Evolutionary conservation across 495 filamentous ascomycete species (phyloP).

Genomic region (Xylaria telfairii): DNA sequence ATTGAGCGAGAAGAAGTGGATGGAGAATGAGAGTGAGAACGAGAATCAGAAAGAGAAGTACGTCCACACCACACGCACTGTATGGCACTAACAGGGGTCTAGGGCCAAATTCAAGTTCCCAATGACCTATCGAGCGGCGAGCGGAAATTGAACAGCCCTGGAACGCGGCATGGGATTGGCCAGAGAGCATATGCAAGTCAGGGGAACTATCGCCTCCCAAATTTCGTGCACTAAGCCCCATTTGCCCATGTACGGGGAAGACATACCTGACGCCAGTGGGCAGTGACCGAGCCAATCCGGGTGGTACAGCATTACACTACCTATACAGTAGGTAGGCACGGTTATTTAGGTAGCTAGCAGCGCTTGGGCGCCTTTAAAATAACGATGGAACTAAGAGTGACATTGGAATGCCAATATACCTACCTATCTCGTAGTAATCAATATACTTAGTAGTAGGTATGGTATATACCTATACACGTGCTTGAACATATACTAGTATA

Average conservation of each 20-base stretch:
- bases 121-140: not conserved
- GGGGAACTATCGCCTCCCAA: conserved; percentile 22
- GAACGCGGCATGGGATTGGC: conserved; percentile 8
- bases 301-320: too few relatives aligned
- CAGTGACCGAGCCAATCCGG: not conserved
- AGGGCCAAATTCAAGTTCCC: not conserved
- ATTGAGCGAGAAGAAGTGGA: not conserved
- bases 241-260: conserved; percentile 18
- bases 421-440: too few relatives aligned
- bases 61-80: not conserved
- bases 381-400: too few relatives aligned
- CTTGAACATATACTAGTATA: too few relatives aligned
- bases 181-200: conserved; percentile 15
- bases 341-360: too few relatives aligned
- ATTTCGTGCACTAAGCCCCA: conserved; percentile 19
- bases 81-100: not conserved
- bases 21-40: not conserved
- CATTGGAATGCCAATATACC: too few relatives aligned
- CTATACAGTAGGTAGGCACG: too few relatives aligned
- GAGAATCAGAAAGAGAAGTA: not conserved
- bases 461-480: too few relatives aligned
- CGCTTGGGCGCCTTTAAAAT: too few relatives aligned
- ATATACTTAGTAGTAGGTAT: too few relatives aligned
- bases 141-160: conserved; percentile 20
- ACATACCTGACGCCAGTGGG: conserved; percentile 1